Evolutionary conservation across 1,284 basidiomycete genomes (phyloP), one percentile per base, ranked within the genome.

Genomic region (Tilletia indica): DNA sequence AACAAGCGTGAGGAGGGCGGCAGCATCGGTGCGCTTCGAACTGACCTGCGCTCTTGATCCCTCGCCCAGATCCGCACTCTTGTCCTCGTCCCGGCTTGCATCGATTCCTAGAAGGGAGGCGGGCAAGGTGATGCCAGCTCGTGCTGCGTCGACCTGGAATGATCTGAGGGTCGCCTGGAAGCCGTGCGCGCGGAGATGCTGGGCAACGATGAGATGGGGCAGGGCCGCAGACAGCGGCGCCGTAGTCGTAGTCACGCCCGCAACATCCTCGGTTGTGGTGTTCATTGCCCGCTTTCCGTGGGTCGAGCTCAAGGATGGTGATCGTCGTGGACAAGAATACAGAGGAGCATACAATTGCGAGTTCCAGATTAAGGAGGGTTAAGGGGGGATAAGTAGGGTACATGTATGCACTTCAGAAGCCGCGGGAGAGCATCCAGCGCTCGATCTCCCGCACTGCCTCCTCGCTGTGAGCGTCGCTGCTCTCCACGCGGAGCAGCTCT

Each of bases 111-210:
- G 19, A 34, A 36, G 11, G 12, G 36, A 34, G 36, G 36, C 16
- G 14, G 61, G 61, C 9, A 64, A 34, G 3, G 38, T 39, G 61
- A 64, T 39, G 3, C 61, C 61, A 3, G 61, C 61, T 4, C 36
- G 31, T 3, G 36, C 36, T 38, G 61, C 61, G 61, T 64, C 61
- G 36, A n/a, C 31, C 61, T 64, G 36, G 38, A 64, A 64, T 25
- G 61, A 25, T 38, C 19, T 9, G 12, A 64, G 61, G 8, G 61
- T 64, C 14, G 61, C 31, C 4, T 38, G 61, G 61, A 64, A 64
- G 61, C 61, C 61, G 39, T 64, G 61, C 6, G 61, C 36, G 34
- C 61, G 61, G 14, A 64, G 61, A 42, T 64, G 61, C 34, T 64
- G 61, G 61, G 61, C 61, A 3, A 64, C 61, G 36, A 64, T 64